Conservation (phyloP, 768 basidiomycete species). For the Gymnopilus dilepis region DNA sequence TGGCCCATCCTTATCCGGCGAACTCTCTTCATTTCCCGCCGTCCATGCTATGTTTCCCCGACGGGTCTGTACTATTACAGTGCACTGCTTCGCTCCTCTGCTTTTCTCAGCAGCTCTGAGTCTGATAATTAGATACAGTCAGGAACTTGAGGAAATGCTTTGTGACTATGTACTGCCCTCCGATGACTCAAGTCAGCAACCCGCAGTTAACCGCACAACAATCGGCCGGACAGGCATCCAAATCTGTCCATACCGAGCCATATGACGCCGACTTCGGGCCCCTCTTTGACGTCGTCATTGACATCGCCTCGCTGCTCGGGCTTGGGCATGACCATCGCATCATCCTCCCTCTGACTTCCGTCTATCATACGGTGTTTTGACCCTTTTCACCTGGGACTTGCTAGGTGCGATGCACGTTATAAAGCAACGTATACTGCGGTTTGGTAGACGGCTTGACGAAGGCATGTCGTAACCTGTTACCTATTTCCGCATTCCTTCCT, state of each 20-base stretch:
- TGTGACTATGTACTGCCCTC: neutral
- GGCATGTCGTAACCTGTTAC: neutral
- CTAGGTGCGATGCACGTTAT: too few relatives aligned
- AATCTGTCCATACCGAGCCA: neutral
- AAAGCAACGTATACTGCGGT: too few relatives aligned
- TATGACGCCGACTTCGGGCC: neutral
- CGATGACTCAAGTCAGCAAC: neutral
- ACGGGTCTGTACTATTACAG: too few relatives aligned
- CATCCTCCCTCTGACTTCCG: neutral
- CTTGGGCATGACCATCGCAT: neutral
- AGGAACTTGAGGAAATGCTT: too few relatives aligned
- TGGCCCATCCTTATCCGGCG: conserved; percentile 10
- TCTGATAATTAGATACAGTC: too few relatives aligned
- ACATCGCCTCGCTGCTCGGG: conserved; percentile 9
- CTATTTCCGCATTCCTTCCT: neutral
- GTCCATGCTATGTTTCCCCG: neutral
- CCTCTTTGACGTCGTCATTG: neutral
- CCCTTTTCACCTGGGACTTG: too few relatives aligned
- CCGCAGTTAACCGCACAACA: neutral
- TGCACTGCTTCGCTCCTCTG: neutral
- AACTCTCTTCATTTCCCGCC: conserved; percentile 15
- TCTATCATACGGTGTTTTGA: neutral
- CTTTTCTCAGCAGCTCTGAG: neutral
- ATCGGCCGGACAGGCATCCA: neutral
- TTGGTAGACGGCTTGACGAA: too few relatives aligned